A percentile compares a stretch with the other conserved stretches of the same genome.
Conservation (phyloP, 2,329 filamentous ascomycete species). For the Colletotrichum horii region DNA sequence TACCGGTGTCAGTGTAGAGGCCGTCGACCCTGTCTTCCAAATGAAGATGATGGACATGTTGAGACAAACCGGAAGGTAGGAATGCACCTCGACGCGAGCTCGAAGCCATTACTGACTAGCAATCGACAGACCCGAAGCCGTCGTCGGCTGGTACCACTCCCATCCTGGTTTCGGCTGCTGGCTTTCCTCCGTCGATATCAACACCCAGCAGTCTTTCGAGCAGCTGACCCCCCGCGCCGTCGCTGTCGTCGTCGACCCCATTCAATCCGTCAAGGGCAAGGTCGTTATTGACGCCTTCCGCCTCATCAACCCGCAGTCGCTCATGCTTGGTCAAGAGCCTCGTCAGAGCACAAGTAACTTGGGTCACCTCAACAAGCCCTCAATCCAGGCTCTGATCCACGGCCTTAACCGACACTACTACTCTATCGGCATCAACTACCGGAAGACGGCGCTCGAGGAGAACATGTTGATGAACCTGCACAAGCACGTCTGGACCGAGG, state of each 20-base stretch:
- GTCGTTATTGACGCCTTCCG: slow-evolving; percentile 99
- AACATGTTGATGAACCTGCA: slow-evolving; percentile 99
- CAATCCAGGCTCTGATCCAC: slow-evolving; percentile 98
- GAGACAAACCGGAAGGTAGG: slow-evolving; percentile 91
- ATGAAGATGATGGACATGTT: slow-evolving; percentile 99
- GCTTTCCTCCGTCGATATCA: slow-evolving; percentile 98
- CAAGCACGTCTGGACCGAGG: slow-evolving; percentile 99
- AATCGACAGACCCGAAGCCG: slow-evolving; percentile 79
- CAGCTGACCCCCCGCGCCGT: slow-evolving; percentile 96
- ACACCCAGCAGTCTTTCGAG: slow-evolving; percentile 99
- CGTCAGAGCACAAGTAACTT: slow-evolving; percentile 97
- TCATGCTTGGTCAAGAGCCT: slow-evolving; percentile 98
- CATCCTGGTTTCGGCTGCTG: slow-evolving; percentile 99
- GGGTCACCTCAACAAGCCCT: slow-evolving; percentile 98
- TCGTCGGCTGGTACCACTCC: slow-evolving; percentile 99
- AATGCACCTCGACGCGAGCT: neutral
- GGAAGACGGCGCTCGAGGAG: slow-evolving; percentile 96
- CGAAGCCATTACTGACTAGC: slow-evolving; percentile 2
- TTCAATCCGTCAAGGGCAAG: slow-evolving; percentile 99
- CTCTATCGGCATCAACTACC: slow-evolving; percentile 97
- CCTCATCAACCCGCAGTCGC: slow-evolving; percentile 94
- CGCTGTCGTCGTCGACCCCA: slow-evolving; percentile 96
- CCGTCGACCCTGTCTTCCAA: slow-evolving; percentile 97
- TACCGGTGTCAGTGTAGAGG: slow-evolving; percentile 97
- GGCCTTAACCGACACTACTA: slow-evolving; percentile 99